Conservation (phyloP, 2,329 filamentous ascomycete species). For the Claviceps arundinis region DNA sequence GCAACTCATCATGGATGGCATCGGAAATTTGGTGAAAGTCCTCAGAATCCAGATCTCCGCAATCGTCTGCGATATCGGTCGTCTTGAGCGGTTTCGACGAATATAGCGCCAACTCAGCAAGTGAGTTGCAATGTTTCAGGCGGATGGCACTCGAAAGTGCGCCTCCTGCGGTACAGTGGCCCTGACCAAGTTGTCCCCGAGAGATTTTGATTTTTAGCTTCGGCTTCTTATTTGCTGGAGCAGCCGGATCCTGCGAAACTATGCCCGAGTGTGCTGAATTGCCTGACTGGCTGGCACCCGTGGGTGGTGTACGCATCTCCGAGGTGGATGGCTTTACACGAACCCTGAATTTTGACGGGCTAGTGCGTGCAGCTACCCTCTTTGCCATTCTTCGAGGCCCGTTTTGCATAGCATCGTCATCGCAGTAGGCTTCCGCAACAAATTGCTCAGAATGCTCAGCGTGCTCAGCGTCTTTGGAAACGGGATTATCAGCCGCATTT, state of each 20-base stretch:
- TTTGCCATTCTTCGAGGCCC: background rate
- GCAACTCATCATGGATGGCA: conserved; percentile 3
- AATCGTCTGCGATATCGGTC: background rate
- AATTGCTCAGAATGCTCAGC: background rate
- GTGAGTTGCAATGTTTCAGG: conserved; percentile 20
- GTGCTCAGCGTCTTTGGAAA: background rate
- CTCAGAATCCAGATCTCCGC: background rate
- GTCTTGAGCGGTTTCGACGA: conserved; percentile 4
- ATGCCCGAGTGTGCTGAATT: background rate
- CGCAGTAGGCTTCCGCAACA: background rate
- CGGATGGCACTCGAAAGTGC: conserved; percentile 11
- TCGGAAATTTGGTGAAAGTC: conserved; percentile 1
- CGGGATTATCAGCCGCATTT: background rate
- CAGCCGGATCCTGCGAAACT: background rate
- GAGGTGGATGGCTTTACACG: conserved; percentile 13
- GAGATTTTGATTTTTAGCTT: conserved; percentile 22
- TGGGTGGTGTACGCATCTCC: background rate
- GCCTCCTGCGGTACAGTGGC: conserved; percentile 5
- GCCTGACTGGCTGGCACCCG: background rate
- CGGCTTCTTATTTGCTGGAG: conserved; percentile 9
- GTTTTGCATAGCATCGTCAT: background rate
- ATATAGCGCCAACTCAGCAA: conserved; percentile 16
- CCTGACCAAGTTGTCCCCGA: conserved; percentile 15
- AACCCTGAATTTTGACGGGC: conserved; percentile 16
- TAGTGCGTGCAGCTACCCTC: conserved; percentile 1